These are phyloP conservation scores for Leishmania amazonensis DNA, from an alignment of 208 protist genomes.

Conservation along the genomic window DNA sequence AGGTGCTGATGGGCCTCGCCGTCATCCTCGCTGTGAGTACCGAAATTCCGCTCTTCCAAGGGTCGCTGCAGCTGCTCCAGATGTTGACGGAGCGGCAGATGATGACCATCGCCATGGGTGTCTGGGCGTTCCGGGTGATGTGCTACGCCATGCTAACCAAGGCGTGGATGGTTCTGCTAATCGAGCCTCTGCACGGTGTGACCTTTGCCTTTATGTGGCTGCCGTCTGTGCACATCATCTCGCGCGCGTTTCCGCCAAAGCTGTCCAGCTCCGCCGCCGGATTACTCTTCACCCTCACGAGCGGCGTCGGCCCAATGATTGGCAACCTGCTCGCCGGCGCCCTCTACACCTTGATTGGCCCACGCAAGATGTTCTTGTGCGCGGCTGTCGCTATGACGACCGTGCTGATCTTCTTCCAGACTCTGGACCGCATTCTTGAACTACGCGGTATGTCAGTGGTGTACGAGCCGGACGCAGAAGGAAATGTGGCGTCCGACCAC, in stretches of 20 bases:
- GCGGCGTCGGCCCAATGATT: slow-evolving; percentile 55
- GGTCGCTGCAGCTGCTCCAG: slow-evolving; percentile 36
- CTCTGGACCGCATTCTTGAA: slow-evolving; percentile 41
- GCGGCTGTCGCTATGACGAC: slow-evolving; percentile 35
- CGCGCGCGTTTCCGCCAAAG: slow-evolving; percentile 42
- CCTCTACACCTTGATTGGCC: slow-evolving; percentile 51
- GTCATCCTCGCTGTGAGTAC: slow-evolving; percentile 61
- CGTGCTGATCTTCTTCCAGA: slow-evolving; percentile 35
- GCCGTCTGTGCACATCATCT: slow-evolving; percentile 44
- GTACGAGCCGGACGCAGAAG: slow-evolving; percentile 13
- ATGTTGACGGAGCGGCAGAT: slow-evolving; percentile 52
- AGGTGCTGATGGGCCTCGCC: slow-evolving; percentile 57
- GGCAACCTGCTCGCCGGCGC: slow-evolving; percentile 59
- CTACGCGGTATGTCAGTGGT: slow-evolving; percentile 19
- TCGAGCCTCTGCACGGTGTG: slow-evolving; percentile 77
- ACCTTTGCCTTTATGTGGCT: slow-evolving; percentile 77
- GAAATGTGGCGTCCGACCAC: not conserved
- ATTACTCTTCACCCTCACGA: slow-evolving; percentile 52
- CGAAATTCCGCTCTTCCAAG: slow-evolving; percentile 79
- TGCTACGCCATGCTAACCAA: slow-evolving; percentile 62
- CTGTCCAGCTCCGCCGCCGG: slow-evolving; percentile 60
- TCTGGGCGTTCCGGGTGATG: slow-evolving; percentile 54
- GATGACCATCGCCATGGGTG: slow-evolving; percentile 51
- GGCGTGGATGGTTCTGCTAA: slow-evolving; percentile 65
- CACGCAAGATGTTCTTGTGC: slow-evolving; percentile 52